Base-by-base conservation (phyloP, 2,329 filamentous ascomycete species). In the Apiospora phragmitis region DNA sequence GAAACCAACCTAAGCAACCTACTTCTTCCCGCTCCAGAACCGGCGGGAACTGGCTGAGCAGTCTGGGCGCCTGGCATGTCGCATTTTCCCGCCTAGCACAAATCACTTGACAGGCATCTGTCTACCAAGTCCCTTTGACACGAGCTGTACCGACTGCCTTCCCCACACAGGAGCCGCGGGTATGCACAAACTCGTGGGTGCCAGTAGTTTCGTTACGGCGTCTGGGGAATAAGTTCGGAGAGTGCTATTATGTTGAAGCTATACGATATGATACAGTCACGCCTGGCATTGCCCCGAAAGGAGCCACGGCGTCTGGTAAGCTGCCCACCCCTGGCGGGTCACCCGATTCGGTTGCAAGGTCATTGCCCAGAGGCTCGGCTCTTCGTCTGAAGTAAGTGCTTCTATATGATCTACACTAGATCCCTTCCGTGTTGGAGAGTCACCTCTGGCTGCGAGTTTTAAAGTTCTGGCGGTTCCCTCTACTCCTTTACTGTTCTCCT, bases 281-380 rank as follows among this genome's bases (percentile, higher is more conserved):
- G 32, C 55, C 35, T 59, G 7, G 51, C 51, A 35, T 21, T 21
- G 16, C 16, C 29, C 49, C 14, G 32, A 59, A 59, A 35, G 29
- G 29, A 21, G 51, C 51, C 51, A 59, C 51, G 51, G 51, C 51
- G 51, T 59, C 35, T 35, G 26, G 16, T 21, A 59, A 59, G 51
- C 51, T 59, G 51, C 29, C 14, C 24, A 2, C 29, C 55, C 55
- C 55, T 62, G 35, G 32, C 55, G 35, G 51, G 55, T 62, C 55
- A 62, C 55, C 55, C 55, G 55, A 62, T 62, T 62, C 55, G 55
- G 55, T 35, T 62, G 32, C 55, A 62, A n/a, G 55, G 55, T 62
- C 55, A 62, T 62, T 35, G 55, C 55, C 55, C 55, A 62, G 55
- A 62, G 55, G 55, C 55, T 62, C 55, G 55, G 55, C 55, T 62